These are phyloP conservation scores for Chamaenerion angustifolium DNA, from an alignment of 345 rosid species.

Conservation along the genomic window DNA sequence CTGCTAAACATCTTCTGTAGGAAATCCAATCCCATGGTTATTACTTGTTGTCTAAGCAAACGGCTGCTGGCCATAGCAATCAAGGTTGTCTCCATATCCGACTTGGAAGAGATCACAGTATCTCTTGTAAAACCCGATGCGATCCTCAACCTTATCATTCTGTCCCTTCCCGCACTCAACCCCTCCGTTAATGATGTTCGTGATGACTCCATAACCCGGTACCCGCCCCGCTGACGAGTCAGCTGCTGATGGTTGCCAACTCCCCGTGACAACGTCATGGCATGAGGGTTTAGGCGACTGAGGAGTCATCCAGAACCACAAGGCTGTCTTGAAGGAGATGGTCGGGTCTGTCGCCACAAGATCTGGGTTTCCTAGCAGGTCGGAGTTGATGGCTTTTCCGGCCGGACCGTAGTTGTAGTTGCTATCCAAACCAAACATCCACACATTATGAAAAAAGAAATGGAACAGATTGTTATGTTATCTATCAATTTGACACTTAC, in stretches of 20 bases:
- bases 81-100: constrained; percentile 9
- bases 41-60: constrained; percentile 4
- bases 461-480: too few relatives aligned
- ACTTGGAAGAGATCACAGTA: constrained; percentile 9
- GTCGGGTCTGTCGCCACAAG: constrained; percentile 3
- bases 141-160: constrained; percentile 8
- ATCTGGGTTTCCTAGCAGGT: constrained; percentile 9
- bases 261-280: constrained; percentile 11
- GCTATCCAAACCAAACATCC: constrained; percentile 1
- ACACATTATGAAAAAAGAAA: neutral
- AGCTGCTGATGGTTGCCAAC: neutral
- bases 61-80: constrained; percentile 9
- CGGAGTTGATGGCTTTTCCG: constrained; percentile 7
- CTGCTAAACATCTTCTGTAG: too few relatives aligned
- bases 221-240: constrained; percentile 3
- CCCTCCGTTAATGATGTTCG: constrained; percentile 14
- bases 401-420: constrained; percentile 15
- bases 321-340: constrained; percentile 15
- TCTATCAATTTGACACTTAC: too few relatives aligned
- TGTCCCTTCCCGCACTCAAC: constrained; percentile 12
- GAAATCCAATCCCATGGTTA: too few relatives aligned
- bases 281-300: constrained; percentile 14
- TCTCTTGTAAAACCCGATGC: constrained; percentile 15
- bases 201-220: constrained; percentile 12
- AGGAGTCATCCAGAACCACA: constrained; percentile 15